Evolutionary conservation across 2,329 filamentous ascomycete genomes (phyloP).

Genomic region (Cryphonectria nitschkei): DNA sequence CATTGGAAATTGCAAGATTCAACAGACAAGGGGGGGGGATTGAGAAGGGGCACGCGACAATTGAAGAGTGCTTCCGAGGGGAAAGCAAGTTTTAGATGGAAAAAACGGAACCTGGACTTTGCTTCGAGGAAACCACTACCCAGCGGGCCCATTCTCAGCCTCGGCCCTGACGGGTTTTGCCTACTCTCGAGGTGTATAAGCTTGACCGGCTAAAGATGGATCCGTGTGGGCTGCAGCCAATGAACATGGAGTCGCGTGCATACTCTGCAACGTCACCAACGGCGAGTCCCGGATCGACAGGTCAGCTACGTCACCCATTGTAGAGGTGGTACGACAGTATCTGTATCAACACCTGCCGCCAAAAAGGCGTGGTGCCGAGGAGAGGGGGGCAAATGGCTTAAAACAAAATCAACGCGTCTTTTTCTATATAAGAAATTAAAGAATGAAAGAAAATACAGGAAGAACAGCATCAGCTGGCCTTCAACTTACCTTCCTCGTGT

Average conservation of each 20-base stretch:
- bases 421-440: too few species aligned
- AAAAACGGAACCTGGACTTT: not conserved
- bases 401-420: not conserved
- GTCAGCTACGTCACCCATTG: slow-evolving; percentile 1
- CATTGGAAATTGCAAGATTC: too few species aligned
- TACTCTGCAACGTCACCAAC: slow-evolving; percentile 9
- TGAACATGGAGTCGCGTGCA: slow-evolving; percentile 10
- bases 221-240: not conserved
- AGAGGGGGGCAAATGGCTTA: too few species aligned
- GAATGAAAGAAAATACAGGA: too few species aligned
- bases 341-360: too few species aligned
- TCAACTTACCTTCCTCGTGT: too few species aligned
- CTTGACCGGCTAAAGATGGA: slow-evolving; percentile 13
- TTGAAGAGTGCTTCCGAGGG: not conserved
- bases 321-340: too few species aligned
- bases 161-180: not conserved
- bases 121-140: not conserved
- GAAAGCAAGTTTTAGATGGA: not conserved
- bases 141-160: not conserved
- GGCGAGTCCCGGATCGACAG: slow-evolving; percentile 12
- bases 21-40: not conserved
- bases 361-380: too few species aligned
- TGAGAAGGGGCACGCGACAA: not conserved
- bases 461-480: too few species aligned
- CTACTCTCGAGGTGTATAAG: not conserved